These are phyloP conservation scores for Collybiopsis confluens DNA, from an alignment of 768 basidiomycete species.

Conservation along the genomic window DNA sequence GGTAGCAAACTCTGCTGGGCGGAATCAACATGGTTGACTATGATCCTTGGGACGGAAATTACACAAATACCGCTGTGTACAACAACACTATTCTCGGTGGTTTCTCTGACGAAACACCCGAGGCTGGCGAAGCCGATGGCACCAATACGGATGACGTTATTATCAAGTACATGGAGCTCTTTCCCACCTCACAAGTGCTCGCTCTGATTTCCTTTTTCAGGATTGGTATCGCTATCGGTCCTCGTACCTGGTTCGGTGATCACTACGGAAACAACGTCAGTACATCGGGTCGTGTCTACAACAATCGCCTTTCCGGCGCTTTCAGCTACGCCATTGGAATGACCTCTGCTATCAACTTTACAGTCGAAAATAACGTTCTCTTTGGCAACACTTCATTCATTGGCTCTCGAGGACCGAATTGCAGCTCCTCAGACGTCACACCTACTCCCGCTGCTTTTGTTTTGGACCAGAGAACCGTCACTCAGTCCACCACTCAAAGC, in stretches of 20 bases:
- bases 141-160: conserved; percentile 55
- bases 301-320: conserved; percentile 61
- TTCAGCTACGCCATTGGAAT: conserved; percentile 74
- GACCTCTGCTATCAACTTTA: conserved; percentile 61
- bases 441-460: conserved; percentile 61
- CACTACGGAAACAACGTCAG: conserved; percentile 47
- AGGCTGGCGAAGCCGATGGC: conserved; percentile 42
- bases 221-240: conserved; percentile 79
- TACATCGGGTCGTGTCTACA: conserved; percentile 46
- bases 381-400: conserved; percentile 74
- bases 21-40: conserved; percentile 80
- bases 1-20: conserved; percentile 63
- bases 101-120: conserved; percentile 47
- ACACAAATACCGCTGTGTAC: conserved; percentile 56
- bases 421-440: conserved; percentile 42
- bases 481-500: conserved; percentile 40
- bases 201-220: conserved; percentile 28
- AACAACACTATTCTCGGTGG: conserved; percentile 69
- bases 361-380: conserved; percentile 56
- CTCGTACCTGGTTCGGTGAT: conserved; percentile 70
- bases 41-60: conserved; percentile 63
- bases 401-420: conserved; percentile 63
- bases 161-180: conserved; percentile 53
- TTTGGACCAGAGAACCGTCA: conserved; percentile 39
- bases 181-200: not conserved